A percentile compares a stretch with the other conserved stretches of the same genome.
phyloP scores from a whole-genome alignment of 192 early-diverging fungal species.

The Rhizophagus clarus region DNA sequence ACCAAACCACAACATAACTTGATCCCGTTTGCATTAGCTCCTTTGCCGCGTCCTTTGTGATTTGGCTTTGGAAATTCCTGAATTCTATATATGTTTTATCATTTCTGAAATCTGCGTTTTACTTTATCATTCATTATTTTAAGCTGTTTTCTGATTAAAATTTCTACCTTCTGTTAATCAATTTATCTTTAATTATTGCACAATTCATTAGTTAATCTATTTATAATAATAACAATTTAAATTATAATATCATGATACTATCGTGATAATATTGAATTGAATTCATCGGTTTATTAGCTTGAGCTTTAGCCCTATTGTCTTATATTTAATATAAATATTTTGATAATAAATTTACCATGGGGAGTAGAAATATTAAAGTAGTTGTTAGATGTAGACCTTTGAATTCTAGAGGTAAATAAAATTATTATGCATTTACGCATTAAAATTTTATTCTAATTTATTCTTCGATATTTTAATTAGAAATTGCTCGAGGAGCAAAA shows the following conservation, averaged over 20 bases:
- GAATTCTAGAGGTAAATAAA: constrained; percentile 64
- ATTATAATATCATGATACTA: too few species aligned
- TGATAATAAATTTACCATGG: constrained; percentile 26
- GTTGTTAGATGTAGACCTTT: constrained; percentile 80
- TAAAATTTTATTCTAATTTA: neutral
- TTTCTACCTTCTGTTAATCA: too few species aligned
- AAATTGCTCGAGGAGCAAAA: constrained; percentile 62
- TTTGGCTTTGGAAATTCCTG: constrained; percentile 5
- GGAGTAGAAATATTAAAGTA: constrained; percentile 66
- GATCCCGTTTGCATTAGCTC: neutral
- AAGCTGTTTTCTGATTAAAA: neutral
- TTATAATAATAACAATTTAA: too few species aligned
- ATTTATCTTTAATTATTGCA: too few species aligned
- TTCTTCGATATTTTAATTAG: constrained; percentile 37
- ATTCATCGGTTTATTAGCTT: neutral
- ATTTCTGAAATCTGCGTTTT: too few species aligned
- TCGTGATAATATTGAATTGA: too few species aligned
- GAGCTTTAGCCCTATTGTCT: neutral
- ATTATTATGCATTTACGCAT: neutral
- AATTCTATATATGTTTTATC: constrained; percentile 5
- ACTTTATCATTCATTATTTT: neutral
- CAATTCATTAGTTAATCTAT: too few species aligned
- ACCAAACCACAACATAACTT: too few species aligned
- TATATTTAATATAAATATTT: neutral
- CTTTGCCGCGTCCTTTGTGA: constrained; percentile 16